Evolutionary conservation across 2,329 filamentous ascomycete species (phyloP).

Genomic region (Fusarium virguliforme): DNA sequence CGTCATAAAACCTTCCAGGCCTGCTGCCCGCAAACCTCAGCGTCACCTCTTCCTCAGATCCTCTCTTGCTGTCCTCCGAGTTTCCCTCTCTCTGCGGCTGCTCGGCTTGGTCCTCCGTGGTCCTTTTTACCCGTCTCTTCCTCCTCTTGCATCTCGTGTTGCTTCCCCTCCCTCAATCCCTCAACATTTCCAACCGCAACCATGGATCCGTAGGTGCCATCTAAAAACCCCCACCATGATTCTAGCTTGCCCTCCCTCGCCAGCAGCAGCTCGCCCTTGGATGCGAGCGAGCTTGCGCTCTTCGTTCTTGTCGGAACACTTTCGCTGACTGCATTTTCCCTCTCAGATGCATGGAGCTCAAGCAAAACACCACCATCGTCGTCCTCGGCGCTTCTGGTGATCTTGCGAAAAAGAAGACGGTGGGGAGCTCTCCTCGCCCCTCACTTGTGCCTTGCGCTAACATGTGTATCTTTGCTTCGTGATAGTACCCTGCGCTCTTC

Average conservation of each 20-base stretch:
- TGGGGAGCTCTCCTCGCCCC: slow-evolving; percentile 62
- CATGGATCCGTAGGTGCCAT: slow-evolving; percentile 51
- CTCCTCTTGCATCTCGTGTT: slow-evolving; percentile 25
- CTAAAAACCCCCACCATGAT: slow-evolving; percentile 48
- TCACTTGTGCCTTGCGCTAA: slow-evolving; percentile 42
- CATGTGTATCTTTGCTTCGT: slow-evolving; percentile 39
- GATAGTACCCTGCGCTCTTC: slow-evolving; percentile 94
- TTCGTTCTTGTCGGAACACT: slow-evolving; percentile 15
- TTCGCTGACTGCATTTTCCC: slow-evolving; percentile 34
- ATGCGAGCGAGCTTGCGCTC: slow-evolving; percentile 17
- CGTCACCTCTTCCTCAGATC: slow-evolving; percentile 47
- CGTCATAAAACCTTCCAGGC: slow-evolving; percentile 53
- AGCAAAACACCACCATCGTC: slow-evolving; percentile 97
- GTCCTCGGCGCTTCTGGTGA: slow-evolving; percentile 98
- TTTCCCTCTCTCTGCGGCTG: slow-evolving; percentile 24
- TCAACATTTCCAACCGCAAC: slow-evolving; percentile 42
- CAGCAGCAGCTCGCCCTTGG: slow-evolving; percentile 37
- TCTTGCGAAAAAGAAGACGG: slow-evolving; percentile 99
- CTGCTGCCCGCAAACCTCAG: slow-evolving; percentile 43
- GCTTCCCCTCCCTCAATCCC: slow-evolving; percentile 22
- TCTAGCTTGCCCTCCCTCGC: slow-evolving; percentile 37
- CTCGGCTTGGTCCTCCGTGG: slow-evolving; percentile 31
- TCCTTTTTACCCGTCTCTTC: slow-evolving; percentile 21
- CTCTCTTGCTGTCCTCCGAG: slow-evolving; percentile 38
- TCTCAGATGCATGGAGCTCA: slow-evolving; percentile 83